Evolutionary conservation across 2,329 filamentous ascomycete genomes (phyloP), one percentile per base, ranked within the genome.

Genomic region (Ilyonectria destructans): DNA sequence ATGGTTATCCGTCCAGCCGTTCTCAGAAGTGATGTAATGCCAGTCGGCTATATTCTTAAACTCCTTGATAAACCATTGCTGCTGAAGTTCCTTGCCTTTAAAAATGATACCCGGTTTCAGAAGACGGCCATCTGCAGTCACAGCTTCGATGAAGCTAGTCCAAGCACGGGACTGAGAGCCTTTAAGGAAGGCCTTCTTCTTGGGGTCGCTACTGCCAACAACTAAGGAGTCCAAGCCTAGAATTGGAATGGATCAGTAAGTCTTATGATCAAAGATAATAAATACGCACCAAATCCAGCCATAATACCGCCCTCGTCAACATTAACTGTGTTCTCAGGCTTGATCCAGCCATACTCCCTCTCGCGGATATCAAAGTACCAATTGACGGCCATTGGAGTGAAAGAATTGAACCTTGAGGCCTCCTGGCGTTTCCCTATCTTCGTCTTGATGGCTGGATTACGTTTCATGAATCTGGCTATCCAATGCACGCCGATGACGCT

Each of bases 301-400:
- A 61, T 61, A n/a, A 61, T 61, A 61, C 58, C 58, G 45, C 58
- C 58, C 33, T 61, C 46, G 17, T 52, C 46, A 52, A 61, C 46
- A 43, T 52, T 61, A 29, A n/a, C n/a, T n/a, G n/a, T n/a, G n/a
- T n/a, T n/a, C n/a, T n/a, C n/a, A n/a, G n/a, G n/a, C n/a, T n/a
- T 61, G 29, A 61, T 61, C 58, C 46, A 61, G 13, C 58, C 46
- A 29, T 61, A 61, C 26, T 61, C 26, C 17, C 23, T 26, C 23
- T 26, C 4, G 23, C 23, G 4, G 23, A 26, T 26, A 26, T 26
- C 23, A 26, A 26, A 26, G 23, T 26, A 26, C 23, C 23, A 26
- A 26, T 26, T 26, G 4, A 26, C 23, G 4, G 23, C 23, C 4
- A 26, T 26, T 26, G 4, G 4, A 26, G 23, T 26, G 23, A 26